These are phyloP conservation scores for Urtica urens DNA, from an alignment of 306 rosid species.

Conservation along the genomic window DNA sequence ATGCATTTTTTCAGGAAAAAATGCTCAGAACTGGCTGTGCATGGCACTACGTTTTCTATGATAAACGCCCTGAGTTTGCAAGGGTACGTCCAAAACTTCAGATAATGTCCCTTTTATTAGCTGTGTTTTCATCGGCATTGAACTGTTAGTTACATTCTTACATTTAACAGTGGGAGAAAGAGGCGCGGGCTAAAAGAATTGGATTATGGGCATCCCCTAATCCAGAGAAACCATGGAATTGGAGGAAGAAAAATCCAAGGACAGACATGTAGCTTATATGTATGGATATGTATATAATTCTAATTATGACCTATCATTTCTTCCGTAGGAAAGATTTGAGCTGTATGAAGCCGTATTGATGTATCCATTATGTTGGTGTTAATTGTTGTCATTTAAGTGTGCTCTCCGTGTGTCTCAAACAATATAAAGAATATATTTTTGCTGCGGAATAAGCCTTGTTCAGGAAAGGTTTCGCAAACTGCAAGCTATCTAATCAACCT, in stretches of 20 bases:
- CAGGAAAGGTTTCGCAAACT: too few relatives aligned
- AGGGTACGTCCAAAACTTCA: slow-evolving; percentile 28
- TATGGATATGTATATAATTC: too few relatives aligned
- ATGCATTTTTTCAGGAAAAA: slow-evolving; percentile 40
- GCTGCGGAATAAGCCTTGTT: too few relatives aligned
- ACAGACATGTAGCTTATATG: too few relatives aligned
- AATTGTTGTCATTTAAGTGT: too few relatives aligned
- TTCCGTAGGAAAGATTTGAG: too few relatives aligned
- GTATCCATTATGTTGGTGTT: too few relatives aligned
- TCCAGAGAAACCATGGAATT: slow-evolving; percentile 96
- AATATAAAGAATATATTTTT: too few relatives aligned
- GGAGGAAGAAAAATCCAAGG: slow-evolving; percentile 78
- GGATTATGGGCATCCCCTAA: slow-evolving; percentile 85
- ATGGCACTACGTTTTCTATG: slow-evolving; percentile 83
- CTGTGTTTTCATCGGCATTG: not conserved
- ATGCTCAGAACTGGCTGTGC: slow-evolving; percentile 90
- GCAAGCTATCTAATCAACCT: too few relatives aligned
- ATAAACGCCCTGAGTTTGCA: slow-evolving; percentile 55
- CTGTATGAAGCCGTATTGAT: too few relatives aligned
- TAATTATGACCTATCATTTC: too few relatives aligned
- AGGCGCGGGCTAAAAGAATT: slow-evolving; percentile 47
- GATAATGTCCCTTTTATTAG: not conserved
- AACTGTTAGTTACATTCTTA: not conserved
- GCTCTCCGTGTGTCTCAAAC: too few relatives aligned
- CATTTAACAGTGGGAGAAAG: slow-evolving; percentile 80